Percentiles rank a stretch among this genome's conserved stretches.
Evolutionary conservation across 2,329 filamentous ascomycete genomes (phyloP).

Genomic region (Phaeoacremonium minimum): DNA sequence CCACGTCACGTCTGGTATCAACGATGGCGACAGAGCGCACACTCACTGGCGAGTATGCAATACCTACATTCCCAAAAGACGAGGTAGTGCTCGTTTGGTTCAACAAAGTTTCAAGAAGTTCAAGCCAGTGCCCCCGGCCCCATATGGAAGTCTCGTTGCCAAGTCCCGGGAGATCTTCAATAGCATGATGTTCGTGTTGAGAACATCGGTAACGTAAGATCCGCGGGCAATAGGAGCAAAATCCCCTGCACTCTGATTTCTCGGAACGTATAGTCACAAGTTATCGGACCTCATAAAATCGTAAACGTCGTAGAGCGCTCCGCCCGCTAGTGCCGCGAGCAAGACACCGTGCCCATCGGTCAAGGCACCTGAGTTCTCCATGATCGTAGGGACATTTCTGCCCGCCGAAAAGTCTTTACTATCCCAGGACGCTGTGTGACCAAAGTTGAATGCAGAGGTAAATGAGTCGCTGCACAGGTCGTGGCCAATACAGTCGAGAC

Average conservation of each 20-base stretch:
- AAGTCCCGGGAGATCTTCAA: background rate
- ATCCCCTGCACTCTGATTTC: background rate
- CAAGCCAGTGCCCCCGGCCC: background rate
- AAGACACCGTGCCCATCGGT: background rate
- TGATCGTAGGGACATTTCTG: background rate
- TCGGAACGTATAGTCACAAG: background rate
- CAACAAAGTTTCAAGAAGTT: background rate
- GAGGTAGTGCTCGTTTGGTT: background rate
- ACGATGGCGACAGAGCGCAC: background rate
- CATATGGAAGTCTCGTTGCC: background rate
- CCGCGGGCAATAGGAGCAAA: background rate
- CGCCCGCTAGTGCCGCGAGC: background rate
- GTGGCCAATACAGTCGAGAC: conserved; percentile 4
- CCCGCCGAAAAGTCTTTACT: background rate
- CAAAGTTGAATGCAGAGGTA: conserved; percentile 1
- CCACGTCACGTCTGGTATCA: background rate
- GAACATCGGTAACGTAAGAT: background rate
- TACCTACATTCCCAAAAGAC: background rate
- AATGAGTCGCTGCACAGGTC: conserved; percentile 4
- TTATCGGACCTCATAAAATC: background rate
- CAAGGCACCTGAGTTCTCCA: background rate
- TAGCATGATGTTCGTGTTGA: background rate
- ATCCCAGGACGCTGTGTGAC: background rate
- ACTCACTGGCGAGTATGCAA: background rate
- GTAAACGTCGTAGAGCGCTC: background rate